Evolutionary conservation across 495 filamentous ascomycete species (phyloP).

Genomic region (Paragyromitra xinjiangensis): DNA sequence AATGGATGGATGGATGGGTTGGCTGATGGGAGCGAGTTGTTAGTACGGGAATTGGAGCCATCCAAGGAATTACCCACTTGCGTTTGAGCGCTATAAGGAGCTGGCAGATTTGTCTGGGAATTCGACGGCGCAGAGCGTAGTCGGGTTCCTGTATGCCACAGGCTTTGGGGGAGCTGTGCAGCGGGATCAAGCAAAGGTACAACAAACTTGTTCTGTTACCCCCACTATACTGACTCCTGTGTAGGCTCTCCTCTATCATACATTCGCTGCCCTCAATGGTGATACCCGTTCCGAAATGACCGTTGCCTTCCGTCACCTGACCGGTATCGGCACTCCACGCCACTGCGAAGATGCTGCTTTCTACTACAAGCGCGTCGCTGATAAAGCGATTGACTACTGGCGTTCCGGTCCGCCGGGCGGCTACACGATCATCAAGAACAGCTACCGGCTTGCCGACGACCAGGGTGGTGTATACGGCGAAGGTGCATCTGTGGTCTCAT

Average conservation of each 20-base stretch:
- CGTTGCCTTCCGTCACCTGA: slow-evolving; percentile 83
- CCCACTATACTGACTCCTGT: slow-evolving; percentile 7
- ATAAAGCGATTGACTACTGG: slow-evolving; percentile 87
- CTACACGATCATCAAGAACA: slow-evolving; percentile 74
- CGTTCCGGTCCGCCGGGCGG: slow-evolving; percentile 92
- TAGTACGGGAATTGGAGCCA: slow-evolving; percentile 88
- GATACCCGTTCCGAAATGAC: slow-evolving; percentile 93
- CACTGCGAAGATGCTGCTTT: slow-evolving; percentile 84
- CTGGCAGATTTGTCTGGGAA: slow-evolving; percentile 84
- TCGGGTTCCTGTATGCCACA: slow-evolving; percentile 96
- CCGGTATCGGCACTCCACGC: slow-evolving; percentile 82
- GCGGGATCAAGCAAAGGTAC: slow-evolving; percentile 81
- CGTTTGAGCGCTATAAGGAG: slow-evolving; percentile 81
- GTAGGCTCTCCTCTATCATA: slow-evolving; percentile 85
- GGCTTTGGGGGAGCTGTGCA: slow-evolving; percentile 84
- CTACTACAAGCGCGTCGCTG: slow-evolving; percentile 92
- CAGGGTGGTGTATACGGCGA: slow-evolving; percentile 93
- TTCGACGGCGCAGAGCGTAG: slow-evolving; percentile 89
- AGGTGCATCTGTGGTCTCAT: slow-evolving; percentile 88
- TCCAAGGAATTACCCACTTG: slow-evolving; percentile 80
- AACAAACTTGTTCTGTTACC: not conserved
- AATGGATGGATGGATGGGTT: slow-evolving; percentile 9
- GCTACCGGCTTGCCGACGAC: slow-evolving; percentile 85
- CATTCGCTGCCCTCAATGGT: slow-evolving; percentile 86
- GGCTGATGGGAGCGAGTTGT: slow-evolving; percentile 22